Percentiles rank a stretch among this genome's conserved stretches.
Conservation (phyloP, 805 yeast species). For the Saturnispora dispora region DNA sequence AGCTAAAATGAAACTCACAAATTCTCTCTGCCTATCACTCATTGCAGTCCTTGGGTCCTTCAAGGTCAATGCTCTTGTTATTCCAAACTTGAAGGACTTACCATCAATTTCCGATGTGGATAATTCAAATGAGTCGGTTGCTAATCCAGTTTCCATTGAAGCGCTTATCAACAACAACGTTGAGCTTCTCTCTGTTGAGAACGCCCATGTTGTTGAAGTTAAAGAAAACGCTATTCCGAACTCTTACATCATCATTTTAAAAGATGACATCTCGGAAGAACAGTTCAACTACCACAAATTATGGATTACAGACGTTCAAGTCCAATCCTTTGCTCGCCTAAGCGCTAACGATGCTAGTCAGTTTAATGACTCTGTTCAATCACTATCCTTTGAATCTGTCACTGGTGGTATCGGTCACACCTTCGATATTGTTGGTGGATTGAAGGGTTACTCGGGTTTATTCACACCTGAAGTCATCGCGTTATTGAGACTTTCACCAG, state of each 20-base stretch:
- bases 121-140: constrained; percentile 24
- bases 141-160: constrained; percentile 23
- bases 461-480: constrained; percentile 71
- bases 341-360: constrained; percentile 12
- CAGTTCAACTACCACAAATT: constrained; percentile 56
- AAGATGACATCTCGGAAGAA: constrained; percentile 47
- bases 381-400: constrained; percentile 10
- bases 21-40: constrained; percentile 12
- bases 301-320: constrained; percentile 51
- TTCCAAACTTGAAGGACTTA: constrained; percentile 14
- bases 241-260: constrained; percentile 81
- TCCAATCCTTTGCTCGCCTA: constrained; percentile 28
- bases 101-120: constrained; percentile 8
- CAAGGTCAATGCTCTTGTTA: constrained; percentile 15
- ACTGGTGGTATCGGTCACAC: constrained; percentile 51
- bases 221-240: constrained; percentile 47
- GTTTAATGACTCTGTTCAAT: constrained; percentile 27
- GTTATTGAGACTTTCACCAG: constrained; percentile 48
- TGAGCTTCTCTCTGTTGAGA: constrained; percentile 15
- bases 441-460: constrained; percentile 79
- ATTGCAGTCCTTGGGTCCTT: constrained; percentile 12
- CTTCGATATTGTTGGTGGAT: constrained; percentile 46
- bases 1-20: constrained; percentile 13
- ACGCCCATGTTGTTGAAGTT: constrained; percentile 41
- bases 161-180: constrained; percentile 5